phyloP scores from a whole-genome alignment of 192 early-diverging fungal species.

The Coemansia sp. region DNA sequence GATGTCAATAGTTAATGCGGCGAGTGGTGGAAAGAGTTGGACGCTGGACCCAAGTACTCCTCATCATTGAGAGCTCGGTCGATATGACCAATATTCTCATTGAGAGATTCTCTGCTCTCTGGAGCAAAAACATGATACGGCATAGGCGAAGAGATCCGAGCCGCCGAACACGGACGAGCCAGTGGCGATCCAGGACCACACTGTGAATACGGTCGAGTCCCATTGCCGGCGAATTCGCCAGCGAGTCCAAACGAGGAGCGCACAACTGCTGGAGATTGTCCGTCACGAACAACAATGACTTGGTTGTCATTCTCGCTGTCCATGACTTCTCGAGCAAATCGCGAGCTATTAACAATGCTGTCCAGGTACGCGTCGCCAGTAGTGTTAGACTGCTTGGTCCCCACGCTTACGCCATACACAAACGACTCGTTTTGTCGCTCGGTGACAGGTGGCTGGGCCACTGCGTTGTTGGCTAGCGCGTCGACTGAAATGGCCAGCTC shows the following conservation, averaged over 20 bases:
- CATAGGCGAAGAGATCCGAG: slow-evolving; percentile 38
- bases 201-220: background rate
- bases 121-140: slow-evolving; percentile 53
- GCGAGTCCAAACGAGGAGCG: slow-evolving; percentile 19
- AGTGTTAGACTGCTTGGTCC: slow-evolving; percentile 13
- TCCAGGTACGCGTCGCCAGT: slow-evolving; percentile 48
- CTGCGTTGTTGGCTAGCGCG: background rate
- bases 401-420: slow-evolving; percentile 38
- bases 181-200: background rate
- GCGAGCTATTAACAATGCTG: slow-evolving; percentile 51
- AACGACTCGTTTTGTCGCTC: slow-evolving; percentile 34
- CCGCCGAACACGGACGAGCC: slow-evolving; percentile 24
- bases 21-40: background rate
- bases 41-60: background rate
- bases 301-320: slow-evolving; percentile 19
- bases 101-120: slow-evolving; percentile 33
- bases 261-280: background rate
- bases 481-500: slow-evolving; percentile 11
- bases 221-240: background rate
- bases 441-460: background rate
- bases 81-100: slow-evolving; percentile 31
- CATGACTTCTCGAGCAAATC: slow-evolving; percentile 44
- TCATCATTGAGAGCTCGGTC: slow-evolving; percentile 12
- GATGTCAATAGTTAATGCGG: background rate
- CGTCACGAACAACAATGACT: slow-evolving; percentile 31